Conservation (phyloP, 805 yeast genomes). For the Saccharomycopsis fermentans region DNA sequence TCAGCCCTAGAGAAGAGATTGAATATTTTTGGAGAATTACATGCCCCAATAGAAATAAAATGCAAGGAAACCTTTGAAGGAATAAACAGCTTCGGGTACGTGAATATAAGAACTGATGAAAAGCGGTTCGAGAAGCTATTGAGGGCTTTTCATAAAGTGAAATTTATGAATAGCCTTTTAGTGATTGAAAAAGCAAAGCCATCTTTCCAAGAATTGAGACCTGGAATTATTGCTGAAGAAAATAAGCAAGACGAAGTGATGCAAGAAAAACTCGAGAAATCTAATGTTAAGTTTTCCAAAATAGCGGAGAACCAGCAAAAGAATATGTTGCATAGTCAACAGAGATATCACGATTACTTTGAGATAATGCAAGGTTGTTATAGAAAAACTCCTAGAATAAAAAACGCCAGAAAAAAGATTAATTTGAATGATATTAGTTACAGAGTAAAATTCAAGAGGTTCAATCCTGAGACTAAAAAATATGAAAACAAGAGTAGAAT, state of each 20-base stretch:
- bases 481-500: constrained; percentile 22
- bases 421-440: constrained; percentile 41
- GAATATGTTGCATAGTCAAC: constrained; percentile 24
- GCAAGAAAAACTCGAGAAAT: constrained; percentile 22
- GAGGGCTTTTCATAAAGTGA: constrained; percentile 54
- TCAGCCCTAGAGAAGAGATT: constrained; percentile 46
- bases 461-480: constrained; percentile 43
- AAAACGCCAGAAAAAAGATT: constrained; percentile 30
- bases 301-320: constrained; percentile 21
- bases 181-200: constrained; percentile 55
- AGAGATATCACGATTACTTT: constrained; percentile 29
- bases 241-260: constrained; percentile 30
- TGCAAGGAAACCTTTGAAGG: constrained; percentile 42
- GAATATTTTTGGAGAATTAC: constrained; percentile 48
- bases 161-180: constrained; percentile 64
- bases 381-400: constrained; percentile 43
- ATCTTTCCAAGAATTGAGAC: constrained; percentile 28
- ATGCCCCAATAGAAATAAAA: constrained; percentile 38
- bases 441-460: constrained; percentile 52
- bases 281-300: constrained; percentile 24
- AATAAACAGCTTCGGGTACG: constrained; percentile 48
- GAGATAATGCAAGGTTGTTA: constrained; percentile 39
- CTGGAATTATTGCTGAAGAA: constrained; percentile 37
- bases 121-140: constrained; percentile 40
- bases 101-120: constrained; percentile 45